Percentiles rank a stretch among this genome's conserved stretches.
Evolutionary conservation across 805 yeast species (phyloP).

Genomic region (Candida parachauliodes): DNA sequence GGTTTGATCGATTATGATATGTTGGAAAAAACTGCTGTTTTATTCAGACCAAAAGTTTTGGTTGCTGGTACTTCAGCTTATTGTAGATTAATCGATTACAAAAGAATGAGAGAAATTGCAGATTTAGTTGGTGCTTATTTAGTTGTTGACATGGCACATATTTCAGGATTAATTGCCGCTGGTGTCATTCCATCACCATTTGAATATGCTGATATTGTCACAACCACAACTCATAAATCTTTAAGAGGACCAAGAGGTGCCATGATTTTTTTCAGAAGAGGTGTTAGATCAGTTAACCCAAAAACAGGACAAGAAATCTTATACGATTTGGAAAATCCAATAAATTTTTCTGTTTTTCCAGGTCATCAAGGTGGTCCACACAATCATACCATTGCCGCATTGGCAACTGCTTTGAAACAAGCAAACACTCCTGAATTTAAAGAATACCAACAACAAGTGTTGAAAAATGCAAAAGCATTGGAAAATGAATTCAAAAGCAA

Average conservation of each 20-base stretch:
- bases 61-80: slow-evolving; percentile 98
- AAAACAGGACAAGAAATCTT: slow-evolving; percentile 82
- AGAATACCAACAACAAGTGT: slow-evolving; percentile 78
- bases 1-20: slow-evolving; percentile 91
- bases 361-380: slow-evolving; percentile 99
- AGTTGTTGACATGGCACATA: slow-evolving; percentile 96
- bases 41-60: slow-evolving; percentile 91
- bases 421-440: slow-evolving; percentile 85
- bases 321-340: slow-evolving; percentile 85
- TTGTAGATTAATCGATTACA: slow-evolving; percentile 85
- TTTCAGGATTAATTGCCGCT: slow-evolving; percentile 93
- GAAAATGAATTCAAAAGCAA: slow-evolving; percentile 60
- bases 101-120: slow-evolving; percentile 85
- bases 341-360: slow-evolving; percentile 97
- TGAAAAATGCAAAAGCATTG: slow-evolving; percentile 75
- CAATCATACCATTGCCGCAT: slow-evolving; percentile 94
- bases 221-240: slow-evolving; percentile 97
- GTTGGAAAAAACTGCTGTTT: slow-evolving; percentile 73
- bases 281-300: slow-evolving; percentile 71
- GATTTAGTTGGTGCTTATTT: slow-evolving; percentile 91
- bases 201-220: slow-evolving; percentile 89
- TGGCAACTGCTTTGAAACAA: slow-evolving; percentile 93
- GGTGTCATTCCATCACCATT: slow-evolving; percentile 93
- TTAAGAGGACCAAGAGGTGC: slow-evolving; percentile 99
- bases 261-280: slow-evolving; percentile 95